These are phyloP conservation scores for Fusarium liriodendri DNA, from an alignment of 2,329 filamentous ascomycete genomes.

Conservation along the genomic window DNA sequence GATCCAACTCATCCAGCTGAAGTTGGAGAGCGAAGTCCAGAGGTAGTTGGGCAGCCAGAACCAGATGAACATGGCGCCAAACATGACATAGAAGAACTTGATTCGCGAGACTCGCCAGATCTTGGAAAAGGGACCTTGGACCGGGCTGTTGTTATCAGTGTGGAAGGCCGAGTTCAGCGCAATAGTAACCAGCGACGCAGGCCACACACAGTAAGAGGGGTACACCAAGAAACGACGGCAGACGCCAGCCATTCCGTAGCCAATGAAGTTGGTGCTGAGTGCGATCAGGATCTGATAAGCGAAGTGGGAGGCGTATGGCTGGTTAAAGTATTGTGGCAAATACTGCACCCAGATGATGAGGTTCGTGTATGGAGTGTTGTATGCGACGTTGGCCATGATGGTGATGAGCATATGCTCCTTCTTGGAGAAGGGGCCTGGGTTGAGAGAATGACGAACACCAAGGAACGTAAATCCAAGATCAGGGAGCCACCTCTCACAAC, in stretches of 20 bases:
- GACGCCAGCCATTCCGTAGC: constrained; percentile 65
- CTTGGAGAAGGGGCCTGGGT: constrained; percentile 66
- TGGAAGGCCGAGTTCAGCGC: constrained; percentile 63
- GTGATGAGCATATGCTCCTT: constrained; percentile 72
- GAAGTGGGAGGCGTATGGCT: constrained; percentile 59
- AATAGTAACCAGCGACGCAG: constrained; percentile 61
- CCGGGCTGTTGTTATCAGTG: constrained; percentile 48
- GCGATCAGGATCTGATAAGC: constrained; percentile 63
- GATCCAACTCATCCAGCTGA: constrained; percentile 68
- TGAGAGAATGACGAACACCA: constrained; percentile 62
- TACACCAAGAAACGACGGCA: constrained; percentile 63
- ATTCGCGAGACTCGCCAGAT: constrained; percentile 57
- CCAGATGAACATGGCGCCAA: constrained; percentile 61
- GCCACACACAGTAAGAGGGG: constrained; percentile 65
- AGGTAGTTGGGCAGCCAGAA: constrained; percentile 67
- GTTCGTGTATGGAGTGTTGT: constrained; percentile 59
- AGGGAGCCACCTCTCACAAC: constrained; percentile 62
- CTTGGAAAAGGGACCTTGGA: constrained; percentile 46
- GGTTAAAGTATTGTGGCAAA: constrained; percentile 62
- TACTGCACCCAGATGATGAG: constrained; percentile 63
- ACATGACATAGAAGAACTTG: constrained; percentile 58
- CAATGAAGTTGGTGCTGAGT: constrained; percentile 65
- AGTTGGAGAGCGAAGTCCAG: constrained; percentile 59
- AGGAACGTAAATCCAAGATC: constrained; percentile 60
- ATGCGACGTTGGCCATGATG: constrained; percentile 70